Conservation (phyloP, 805 yeast genomes). For the Hanseniaspora hatyaiensis region DNA sequence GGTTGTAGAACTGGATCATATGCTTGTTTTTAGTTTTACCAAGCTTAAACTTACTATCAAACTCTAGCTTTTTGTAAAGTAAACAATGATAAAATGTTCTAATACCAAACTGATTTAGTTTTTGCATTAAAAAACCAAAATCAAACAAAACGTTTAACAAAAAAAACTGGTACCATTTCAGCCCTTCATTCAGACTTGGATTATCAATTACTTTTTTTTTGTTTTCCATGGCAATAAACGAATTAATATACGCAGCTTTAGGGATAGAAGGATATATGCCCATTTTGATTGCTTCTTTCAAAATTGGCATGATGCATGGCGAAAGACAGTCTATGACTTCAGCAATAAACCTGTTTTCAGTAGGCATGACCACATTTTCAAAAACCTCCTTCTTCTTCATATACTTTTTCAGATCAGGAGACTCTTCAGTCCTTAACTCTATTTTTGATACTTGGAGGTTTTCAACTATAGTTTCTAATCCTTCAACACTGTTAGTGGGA, state of each 20-base stretch:
- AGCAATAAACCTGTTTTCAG: conserved; percentile 41
- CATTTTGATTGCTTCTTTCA: conserved; percentile 51
- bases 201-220: conserved; percentile 46
- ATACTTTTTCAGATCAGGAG: conserved; percentile 67
- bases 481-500: conserved; percentile 78
- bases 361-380: conserved; percentile 39
- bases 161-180: conserved; percentile 61
- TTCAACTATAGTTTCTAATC: conserved; percentile 73
- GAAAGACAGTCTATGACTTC: conserved; percentile 45
- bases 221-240: conserved; percentile 59
- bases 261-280: conserved; percentile 42
- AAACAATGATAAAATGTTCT: conserved; percentile 62
- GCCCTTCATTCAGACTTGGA: conserved; percentile 49
- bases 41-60: conserved; percentile 44
- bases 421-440: conserved; percentile 76
- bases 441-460: conserved; percentile 63
- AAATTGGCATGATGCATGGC: conserved; percentile 54
- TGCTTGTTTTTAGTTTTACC: conserved; percentile 55
- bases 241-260: conserved; percentile 58
- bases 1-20: conserved; percentile 50
- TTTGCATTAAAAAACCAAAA: conserved; percentile 57
- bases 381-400: conserved; percentile 58
- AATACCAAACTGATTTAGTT: conserved; percentile 73
- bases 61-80: conserved; percentile 44
- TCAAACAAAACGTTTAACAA: conserved; percentile 51